phyloP scores from a whole-genome alignment of 176 grass and related monocot genomes.

The Pontederia paniculata region DNA sequence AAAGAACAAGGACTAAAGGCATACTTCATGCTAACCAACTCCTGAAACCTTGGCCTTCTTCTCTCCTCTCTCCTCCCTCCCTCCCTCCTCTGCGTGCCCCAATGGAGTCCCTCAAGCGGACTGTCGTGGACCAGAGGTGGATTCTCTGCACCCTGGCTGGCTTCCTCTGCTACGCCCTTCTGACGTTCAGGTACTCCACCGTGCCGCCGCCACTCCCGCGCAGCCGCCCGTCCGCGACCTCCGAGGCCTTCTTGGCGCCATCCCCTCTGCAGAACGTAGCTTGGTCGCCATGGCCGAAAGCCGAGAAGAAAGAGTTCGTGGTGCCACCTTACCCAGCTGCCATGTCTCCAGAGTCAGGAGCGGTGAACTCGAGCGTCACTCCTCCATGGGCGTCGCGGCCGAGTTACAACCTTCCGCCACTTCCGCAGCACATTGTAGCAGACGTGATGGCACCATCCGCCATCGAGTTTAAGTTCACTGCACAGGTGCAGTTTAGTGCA shows the following conservation, averaged over 20 bases:
- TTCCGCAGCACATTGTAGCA: no score
- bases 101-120: constrained; percentile 17
- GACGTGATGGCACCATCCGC: no score
- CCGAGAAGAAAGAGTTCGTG: no score
- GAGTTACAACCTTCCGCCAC: no score
- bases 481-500: background rate
- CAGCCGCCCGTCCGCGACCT: background rate
- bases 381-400: no score
- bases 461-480: no score
- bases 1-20: background rate
- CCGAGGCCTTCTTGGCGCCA: background rate
- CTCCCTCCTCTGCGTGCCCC: background rate
- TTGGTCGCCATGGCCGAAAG: no score
- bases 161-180: constrained; percentile 27
- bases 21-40: constrained; percentile 1
- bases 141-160: constrained; percentile 5
- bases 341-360: no score
- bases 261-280: no score
- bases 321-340: no score
- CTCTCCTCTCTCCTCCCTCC: constrained; percentile 1
- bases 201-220: background rate
- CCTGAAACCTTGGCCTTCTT: background rate
- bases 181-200: constrained; percentile 13
- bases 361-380: no score
- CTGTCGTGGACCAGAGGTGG: constrained; percentile 8